Evolutionary conservation across 257 asterid species (phyloP), one percentile per base, ranked within the genome.

Genomic region (Anisodus acutangulus): DNA sequence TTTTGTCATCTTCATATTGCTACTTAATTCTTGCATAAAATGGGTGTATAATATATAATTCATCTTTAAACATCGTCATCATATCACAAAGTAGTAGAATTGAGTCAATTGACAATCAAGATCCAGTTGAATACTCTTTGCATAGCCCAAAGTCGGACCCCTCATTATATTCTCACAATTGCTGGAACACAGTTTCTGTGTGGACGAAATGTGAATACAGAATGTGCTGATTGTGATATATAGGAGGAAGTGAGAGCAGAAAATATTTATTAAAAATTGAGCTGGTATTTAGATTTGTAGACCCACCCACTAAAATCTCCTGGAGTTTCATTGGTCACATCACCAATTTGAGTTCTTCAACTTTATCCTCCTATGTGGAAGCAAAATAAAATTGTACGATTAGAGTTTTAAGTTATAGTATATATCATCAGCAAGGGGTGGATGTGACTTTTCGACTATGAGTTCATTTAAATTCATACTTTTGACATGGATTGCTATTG

Each of bases 291-390:
- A 37, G 51, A 69, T 71, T n/a, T 70, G 17, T 41, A 43, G 79
- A 70, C 57, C 79, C 79, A 43, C 37, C 26, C 57, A 43, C 79
- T 70, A 43, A 69, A 8, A 70, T 17, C 78, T 69, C 31, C 22
- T 39, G 0, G 8, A 37, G 1, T 69, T 69, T 39, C 53, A 39
- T 39, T 16, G 41, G 8, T 39, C 54, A 39, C 78, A 39, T 17
- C 78, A 39, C 31, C 54, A 16, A 16, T 43, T 39, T 41, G 16
- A 69, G 26, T 37, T 68, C 54, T 69, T 69, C 78, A 69, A 69
- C 51, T 15, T 41, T 69, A 15, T 15, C 6, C 0, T 8, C 78
- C 26, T 5, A 64, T 19, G 69, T 19, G 67, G n/a, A 60, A n/a
- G 19, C 67, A 60, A 60, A n/a, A 8, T n/a, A 60, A 60, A 8